These are phyloP conservation scores for Russula virescens DNA, from an alignment of 768 basidiomycete species.

Conservation along the genomic window DNA sequence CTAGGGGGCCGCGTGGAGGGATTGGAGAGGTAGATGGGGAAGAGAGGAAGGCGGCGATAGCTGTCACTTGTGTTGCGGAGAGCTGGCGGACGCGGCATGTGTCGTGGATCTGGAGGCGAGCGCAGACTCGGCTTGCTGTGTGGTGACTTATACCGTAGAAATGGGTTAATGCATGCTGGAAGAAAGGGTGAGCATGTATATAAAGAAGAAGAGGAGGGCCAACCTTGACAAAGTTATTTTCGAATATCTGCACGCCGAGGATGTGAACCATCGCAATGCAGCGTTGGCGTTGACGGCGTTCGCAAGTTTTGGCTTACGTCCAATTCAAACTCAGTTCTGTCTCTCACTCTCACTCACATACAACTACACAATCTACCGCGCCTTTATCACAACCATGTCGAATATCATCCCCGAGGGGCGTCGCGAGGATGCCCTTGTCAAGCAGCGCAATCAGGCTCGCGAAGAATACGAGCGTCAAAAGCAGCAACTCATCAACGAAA, in stretches of 20 bases:
- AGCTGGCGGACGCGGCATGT: slow-evolving; percentile 74
- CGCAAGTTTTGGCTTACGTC: too few relatives aligned
- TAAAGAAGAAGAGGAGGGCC: slow-evolving; percentile 24
- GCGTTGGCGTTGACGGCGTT: too few relatives aligned
- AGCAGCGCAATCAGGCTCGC: slow-evolving; percentile 73
- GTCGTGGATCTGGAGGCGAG: slow-evolving; percentile 89
- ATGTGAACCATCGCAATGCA: slow-evolving; percentile 66
- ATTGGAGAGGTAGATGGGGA: slow-evolving; percentile 73
- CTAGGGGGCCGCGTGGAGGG: slow-evolving; percentile 62
- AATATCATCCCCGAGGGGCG: slow-evolving; percentile 75
- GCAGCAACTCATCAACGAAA: slow-evolving; percentile 76
- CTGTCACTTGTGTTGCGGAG: slow-evolving; percentile 80
- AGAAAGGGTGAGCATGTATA: not conserved
- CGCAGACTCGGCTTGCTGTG: slow-evolving; percentile 77
- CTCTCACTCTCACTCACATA: slow-evolving; percentile 9
- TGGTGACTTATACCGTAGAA: slow-evolving; percentile 85
- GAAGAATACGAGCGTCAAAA: slow-evolving; percentile 82
- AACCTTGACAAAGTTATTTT: slow-evolving; percentile 72
- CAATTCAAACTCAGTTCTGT: slow-evolving; percentile 18
- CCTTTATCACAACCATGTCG: slow-evolving; percentile 62
- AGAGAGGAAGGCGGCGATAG: slow-evolving; percentile 90
- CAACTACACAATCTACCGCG: slow-evolving; percentile 1
- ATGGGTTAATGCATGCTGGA: slow-evolving; percentile 79
- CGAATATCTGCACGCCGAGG: slow-evolving; percentile 77
- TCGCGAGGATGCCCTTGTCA: slow-evolving; percentile 77